Evolutionary conservation across 208 protist genomes (phyloP), one percentile per base, ranked within the genome.

Genomic region (Porcisia hertigi): DNA sequence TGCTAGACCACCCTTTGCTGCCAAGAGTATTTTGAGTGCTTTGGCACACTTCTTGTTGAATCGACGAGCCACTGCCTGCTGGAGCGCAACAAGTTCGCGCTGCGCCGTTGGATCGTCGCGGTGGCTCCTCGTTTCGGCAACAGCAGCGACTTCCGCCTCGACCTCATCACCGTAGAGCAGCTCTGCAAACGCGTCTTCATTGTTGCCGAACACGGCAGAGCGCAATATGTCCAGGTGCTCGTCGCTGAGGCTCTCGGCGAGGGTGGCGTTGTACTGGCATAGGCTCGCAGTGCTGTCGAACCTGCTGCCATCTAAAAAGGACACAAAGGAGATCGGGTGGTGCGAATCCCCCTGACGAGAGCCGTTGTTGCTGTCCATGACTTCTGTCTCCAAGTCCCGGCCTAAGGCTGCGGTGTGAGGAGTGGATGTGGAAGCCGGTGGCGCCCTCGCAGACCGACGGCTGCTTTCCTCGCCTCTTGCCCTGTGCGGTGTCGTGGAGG

Each of bases 131-230:
- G 74, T 76, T 23, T 49, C 71, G 1, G 83, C 74, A 18, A 86
- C 78, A 16, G 76, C 72, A 12, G 53, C 73, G 30, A 87, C 69
- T 58, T 85, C 80, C 8, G 72, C 80, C 69, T 87, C 80, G 18
- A 96, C 82, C 66, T 90, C 88, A 67, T 96, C 92, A 54, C 80
- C 92, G 80, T 96, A 96, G 47, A 96, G 85, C 70, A 96, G 83
- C 76, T 96, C 90, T 34, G 92, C 92, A 81, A 96, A 96, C 12
- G 77, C 79, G 25, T 79, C 82, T 72, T 96, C 92, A 69, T 96
- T 85, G 54, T 92, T 74, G 79, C 88, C 25, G 66, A 96, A 96
- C 43, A 96, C 79, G 25, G 77, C 66, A 8, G 72, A 73, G 12
- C 92, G 90, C 53, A 96, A 73, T 11, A 86, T 62, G 53, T 90